Evolutionary conservation across 768 basidiomycete species (phyloP).

Genomic region (Trametes cubensis): DNA sequence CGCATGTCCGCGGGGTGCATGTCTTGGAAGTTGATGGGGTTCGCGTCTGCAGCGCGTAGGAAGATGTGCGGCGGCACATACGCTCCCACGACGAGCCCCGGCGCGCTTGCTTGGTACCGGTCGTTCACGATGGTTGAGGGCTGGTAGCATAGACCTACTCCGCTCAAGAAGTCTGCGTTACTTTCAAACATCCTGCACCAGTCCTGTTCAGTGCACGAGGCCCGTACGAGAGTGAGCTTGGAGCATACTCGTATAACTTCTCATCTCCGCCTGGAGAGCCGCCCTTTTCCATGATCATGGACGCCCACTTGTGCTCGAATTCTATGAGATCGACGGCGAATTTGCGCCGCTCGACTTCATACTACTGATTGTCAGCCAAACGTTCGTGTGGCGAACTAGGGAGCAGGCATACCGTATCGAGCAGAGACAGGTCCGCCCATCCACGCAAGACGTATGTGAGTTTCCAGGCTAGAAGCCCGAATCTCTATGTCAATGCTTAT

Average conservation of each 20-base stretch:
- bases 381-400: not conserved
- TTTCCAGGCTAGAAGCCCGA: constrained; percentile 54
- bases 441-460: constrained; percentile 58
- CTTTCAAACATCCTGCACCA: constrained; percentile 43
- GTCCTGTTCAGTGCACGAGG: not conserved
- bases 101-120: constrained; percentile 40
- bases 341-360: constrained; percentile 66
- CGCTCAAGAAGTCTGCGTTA: constrained; percentile 48
- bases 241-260: not conserved
- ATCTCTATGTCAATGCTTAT: not conserved
- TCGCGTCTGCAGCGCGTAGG: constrained; percentile 48
- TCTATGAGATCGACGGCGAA: constrained; percentile 74
- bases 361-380: constrained; percentile 36
- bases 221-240: not conserved
- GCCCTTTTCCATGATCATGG: not conserved
- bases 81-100: constrained; percentile 48
- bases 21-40: constrained; percentile 53
- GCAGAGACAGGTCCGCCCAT: constrained; percentile 49
- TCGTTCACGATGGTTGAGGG: constrained; percentile 43
- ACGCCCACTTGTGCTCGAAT: constrained; percentile 53
- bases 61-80: constrained; percentile 51
- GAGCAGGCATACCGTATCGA: constrained; percentile 51
- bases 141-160: constrained; percentile 50
- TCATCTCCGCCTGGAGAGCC: not conserved
- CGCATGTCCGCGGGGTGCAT: constrained; percentile 48